Conservation (phyloP, 2,329 filamentous ascomycete genomes). For the Hawksworthiomyces lignivorus region DNA sequence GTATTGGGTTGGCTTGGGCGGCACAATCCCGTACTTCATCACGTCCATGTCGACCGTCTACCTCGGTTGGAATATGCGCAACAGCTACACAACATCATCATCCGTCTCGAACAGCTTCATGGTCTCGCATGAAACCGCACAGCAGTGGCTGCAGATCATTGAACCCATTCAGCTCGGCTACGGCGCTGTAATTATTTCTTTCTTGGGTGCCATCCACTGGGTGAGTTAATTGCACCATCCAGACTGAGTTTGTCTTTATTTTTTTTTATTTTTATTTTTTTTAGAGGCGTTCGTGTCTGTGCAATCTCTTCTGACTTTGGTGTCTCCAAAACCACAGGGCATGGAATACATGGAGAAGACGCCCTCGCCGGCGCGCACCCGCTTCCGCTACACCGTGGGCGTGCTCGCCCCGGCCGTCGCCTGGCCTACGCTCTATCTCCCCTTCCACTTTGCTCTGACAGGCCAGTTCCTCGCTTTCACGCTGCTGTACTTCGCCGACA, state of each 20-base stretch:
- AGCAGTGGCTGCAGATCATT: constrained; percentile 62
- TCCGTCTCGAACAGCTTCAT: constrained; percentile 57
- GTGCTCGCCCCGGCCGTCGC: constrained; percentile 71
- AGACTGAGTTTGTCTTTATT: too few species aligned
- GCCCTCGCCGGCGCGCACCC: constrained; percentile 54
- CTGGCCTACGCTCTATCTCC: constrained; percentile 83
- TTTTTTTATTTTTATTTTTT: background rate
- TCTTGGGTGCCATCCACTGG: constrained; percentile 90
- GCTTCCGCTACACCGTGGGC: constrained; percentile 76
- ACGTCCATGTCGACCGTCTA: constrained; percentile 79
- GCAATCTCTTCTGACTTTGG: background rate
- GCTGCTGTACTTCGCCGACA: constrained; percentile 77
- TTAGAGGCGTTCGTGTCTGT: too few species aligned
- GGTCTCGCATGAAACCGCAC: constrained; percentile 63
- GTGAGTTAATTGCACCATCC: constrained; percentile 25
- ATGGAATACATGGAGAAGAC: constrained; percentile 71
- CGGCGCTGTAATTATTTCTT: constrained; percentile 86
- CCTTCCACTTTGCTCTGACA: constrained; percentile 77
- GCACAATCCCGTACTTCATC: constrained; percentile 75
- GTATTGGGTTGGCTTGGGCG: constrained; percentile 62
- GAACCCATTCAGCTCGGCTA: constrained; percentile 89
- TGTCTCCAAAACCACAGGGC: constrained; percentile 44
- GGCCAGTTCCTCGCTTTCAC: constrained; percentile 80
- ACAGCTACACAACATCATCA: constrained; percentile 50
- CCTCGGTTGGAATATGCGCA: constrained; percentile 76